A percentile compares a stretch with the other conserved stretches of the same genome.
These are phyloP conservation scores for Salix exigua DNA, from an alignment of 345 rosid genomes.

Conservation along the genomic window DNA sequence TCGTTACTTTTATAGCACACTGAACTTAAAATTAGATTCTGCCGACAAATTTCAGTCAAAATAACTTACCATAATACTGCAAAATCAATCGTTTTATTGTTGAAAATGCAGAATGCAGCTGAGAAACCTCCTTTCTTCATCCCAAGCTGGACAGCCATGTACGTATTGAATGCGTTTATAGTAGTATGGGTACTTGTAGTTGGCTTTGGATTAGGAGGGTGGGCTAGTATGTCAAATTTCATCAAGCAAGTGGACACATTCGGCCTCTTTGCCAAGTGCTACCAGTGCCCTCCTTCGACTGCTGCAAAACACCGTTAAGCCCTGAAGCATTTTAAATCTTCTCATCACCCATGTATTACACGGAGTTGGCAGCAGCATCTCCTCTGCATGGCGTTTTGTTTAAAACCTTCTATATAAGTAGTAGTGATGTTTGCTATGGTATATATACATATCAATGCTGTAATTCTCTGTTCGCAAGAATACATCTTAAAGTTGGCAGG, in stretches of 20 bases:
- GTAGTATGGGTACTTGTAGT: slow-evolving; percentile 28
- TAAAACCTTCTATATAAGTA: slow-evolving; percentile 1
- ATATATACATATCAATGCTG: neutral
- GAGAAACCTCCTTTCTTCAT: slow-evolving; percentile 32
- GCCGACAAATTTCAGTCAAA: neutral
- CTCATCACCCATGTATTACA: slow-evolving; percentile 13
- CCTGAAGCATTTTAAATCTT: neutral
- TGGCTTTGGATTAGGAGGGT: slow-evolving; percentile 35
- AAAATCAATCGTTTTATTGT: neutral
- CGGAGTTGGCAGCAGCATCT: neutral
- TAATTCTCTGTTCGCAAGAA: neutral
- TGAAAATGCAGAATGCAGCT: slow-evolving; percentile 26
- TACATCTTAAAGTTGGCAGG: neutral
- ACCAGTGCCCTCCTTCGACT: slow-evolving; percentile 56
- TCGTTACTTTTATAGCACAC: too few species aligned
- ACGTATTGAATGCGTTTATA: slow-evolving; percentile 20
- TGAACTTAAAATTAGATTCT: neutral
- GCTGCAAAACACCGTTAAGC: slow-evolving; percentile 35
- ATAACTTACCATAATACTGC: too few species aligned
- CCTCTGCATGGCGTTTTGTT: slow-evolving; percentile 1
- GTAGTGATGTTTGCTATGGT: neutral
- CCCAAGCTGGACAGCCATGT: slow-evolving; percentile 33
- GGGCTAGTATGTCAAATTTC: slow-evolving; percentile 45
- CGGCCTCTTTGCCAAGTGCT: slow-evolving; percentile 85
- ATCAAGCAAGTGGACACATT: slow-evolving; percentile 73